Evolutionary conservation across 345 rosid species (phyloP).

Genomic region (Corymbia maculata): DNA sequence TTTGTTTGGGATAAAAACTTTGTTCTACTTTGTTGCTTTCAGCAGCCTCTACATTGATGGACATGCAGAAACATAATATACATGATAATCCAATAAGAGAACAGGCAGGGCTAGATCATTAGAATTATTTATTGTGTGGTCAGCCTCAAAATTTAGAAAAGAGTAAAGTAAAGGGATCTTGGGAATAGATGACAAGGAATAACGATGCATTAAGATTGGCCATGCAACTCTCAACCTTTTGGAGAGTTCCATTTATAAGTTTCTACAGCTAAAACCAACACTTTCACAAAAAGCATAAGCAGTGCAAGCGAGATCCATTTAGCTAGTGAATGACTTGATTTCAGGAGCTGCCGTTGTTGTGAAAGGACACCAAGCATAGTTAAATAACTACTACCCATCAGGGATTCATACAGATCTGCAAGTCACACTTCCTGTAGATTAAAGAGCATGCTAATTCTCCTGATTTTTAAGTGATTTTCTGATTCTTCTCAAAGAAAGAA

Average conservation of each 20-base stretch:
- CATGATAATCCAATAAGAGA: background rate
- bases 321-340: background rate
- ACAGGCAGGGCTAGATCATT: background rate
- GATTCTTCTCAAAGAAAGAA: background rate
- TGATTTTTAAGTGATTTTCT: background rate
- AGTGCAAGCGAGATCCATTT: background rate
- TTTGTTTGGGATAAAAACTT: background rate
- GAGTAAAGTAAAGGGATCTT: background rate
- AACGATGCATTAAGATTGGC: background rate
- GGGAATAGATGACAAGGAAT: background rate
- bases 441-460: background rate
- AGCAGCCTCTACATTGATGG: background rate
- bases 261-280: background rate
- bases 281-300: background rate
- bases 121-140: background rate
- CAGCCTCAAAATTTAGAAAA: background rate
- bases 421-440: background rate
- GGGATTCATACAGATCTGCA: background rate
- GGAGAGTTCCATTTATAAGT: background rate
- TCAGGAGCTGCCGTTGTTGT: background rate
- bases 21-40: background rate
- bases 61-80: background rate
- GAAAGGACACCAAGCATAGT: background rate
- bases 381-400: background rate
- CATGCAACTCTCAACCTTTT: background rate